A percentile compares a stretch with the other conserved stretches of the same genome.
Conservation (phyloP, 2,329 filamentous ascomycete species). For the Emericellopsis atlantica region DNA sequence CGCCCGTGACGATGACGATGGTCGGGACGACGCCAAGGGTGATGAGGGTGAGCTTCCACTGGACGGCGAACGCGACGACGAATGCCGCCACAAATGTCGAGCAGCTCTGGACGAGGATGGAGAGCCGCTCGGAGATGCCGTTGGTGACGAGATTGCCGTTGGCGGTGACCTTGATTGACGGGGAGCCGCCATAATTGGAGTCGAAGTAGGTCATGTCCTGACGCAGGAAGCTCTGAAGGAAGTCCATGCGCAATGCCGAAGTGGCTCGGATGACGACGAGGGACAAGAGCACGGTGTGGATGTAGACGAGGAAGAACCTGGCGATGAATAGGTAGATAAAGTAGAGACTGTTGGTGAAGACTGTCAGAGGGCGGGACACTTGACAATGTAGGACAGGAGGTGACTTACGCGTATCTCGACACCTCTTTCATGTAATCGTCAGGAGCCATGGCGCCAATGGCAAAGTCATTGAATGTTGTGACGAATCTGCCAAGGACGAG, state of each 20-base stretch:
- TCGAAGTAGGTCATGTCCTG: constrained; percentile 44
- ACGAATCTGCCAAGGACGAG: constrained; percentile 43
- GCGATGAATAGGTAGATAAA: constrained; percentile 46
- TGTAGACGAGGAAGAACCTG: constrained; percentile 39
- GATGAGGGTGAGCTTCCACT: constrained; percentile 28
- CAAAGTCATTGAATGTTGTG: constrained; percentile 44
- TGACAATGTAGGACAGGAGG: no score
- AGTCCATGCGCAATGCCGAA: constrained; percentile 21
- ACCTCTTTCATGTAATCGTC: constrained; percentile 36
- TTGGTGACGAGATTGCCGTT: constrained; percentile 31
- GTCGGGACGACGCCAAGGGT: constrained; percentile 29
- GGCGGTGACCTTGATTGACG: constrained; percentile 31
- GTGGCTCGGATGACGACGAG: constrained; percentile 21
- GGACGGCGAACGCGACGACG: constrained; percentile 23
- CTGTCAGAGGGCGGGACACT: no score
- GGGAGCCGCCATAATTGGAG: constrained; percentile 29
- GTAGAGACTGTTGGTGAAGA: constrained; percentile 25
- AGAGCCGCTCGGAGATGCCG: constrained; percentile 31
- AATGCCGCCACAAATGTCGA: constrained; percentile 26
- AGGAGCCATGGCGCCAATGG: constrained; percentile 25
- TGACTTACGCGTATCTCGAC: constrained; percentile 26
- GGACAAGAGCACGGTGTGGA: constrained; percentile 31
- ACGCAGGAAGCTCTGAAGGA: constrained; percentile 23
- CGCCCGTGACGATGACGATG: constrained; percentile 24
- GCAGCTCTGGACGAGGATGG: constrained; percentile 24